Percentiles rank a stretch among this genome's conserved stretches.
These are phyloP conservation scores for Agroathelia rolfsii DNA, from an alignment of 1,284 basidiomycete species.

Conservation along the genomic window DNA sequence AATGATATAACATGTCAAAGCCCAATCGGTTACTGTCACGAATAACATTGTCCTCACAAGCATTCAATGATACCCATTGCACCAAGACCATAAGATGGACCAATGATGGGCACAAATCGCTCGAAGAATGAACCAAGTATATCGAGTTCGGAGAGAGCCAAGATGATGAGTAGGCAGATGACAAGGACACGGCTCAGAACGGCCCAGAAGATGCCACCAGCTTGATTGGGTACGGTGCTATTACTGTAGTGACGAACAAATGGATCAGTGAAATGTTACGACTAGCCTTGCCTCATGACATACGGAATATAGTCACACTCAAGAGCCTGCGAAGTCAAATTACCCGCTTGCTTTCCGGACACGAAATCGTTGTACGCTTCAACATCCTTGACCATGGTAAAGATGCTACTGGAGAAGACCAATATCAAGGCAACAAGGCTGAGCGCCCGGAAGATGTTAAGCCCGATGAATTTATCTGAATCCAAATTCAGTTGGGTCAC, in stretches of 20 bases:
- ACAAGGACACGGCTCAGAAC: constrained; percentile 76
- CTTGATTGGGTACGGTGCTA: constrained; percentile 77
- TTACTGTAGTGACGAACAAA: constrained; percentile 28
- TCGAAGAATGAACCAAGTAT: constrained; percentile 45
- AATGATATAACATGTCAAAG: constrained; percentile 4
- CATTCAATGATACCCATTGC: constrained; percentile 76
- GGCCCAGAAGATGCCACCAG: constrained; percentile 81
- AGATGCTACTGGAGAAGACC: constrained; percentile 69
- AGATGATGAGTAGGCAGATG: constrained; percentile 64
- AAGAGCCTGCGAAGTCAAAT: constrained; percentile 20
- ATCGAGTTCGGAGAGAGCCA: constrained; percentile 51
- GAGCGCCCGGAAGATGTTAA: constrained; percentile 69
- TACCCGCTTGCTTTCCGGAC: constrained; percentile 24
- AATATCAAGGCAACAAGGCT: constrained; percentile 70
- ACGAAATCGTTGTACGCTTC: constrained; percentile 64
- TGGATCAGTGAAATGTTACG: neutral
- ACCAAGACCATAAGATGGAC: constrained; percentile 70
- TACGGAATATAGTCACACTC: constrained; percentile 72
- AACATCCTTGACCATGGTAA: constrained; percentile 73
- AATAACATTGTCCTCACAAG: constrained; percentile 37
- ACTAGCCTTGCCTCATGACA: neutral
- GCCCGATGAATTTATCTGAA: constrained; percentile 60
- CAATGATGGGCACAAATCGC: constrained; percentile 81
- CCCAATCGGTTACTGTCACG: too few species aligned
- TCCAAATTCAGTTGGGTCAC: too few species aligned